Percentiles rank a stretch among this genome's conserved stretches.
These are phyloP conservation scores for Chalaropsis thielavioides DNA, from an alignment of 2,329 filamentous ascomycete genomes.

Conservation along the genomic window DNA sequence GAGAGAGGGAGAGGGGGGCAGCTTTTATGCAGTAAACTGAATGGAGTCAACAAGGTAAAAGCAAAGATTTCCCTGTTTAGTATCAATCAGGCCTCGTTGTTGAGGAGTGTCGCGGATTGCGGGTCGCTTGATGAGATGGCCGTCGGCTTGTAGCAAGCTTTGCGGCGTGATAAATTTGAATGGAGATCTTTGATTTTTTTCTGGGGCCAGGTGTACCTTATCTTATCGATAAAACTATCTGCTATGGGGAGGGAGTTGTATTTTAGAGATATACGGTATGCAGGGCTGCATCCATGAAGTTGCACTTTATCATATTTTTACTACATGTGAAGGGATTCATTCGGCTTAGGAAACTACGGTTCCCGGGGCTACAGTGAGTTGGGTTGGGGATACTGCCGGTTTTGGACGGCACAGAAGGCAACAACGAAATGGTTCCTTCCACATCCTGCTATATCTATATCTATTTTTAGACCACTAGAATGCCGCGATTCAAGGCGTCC, in stretches of 20 bases:
- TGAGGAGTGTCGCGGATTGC: too few relatives aligned
- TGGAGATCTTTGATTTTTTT: not conserved
- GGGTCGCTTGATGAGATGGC: too few relatives aligned
- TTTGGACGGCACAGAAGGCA: too few relatives aligned
- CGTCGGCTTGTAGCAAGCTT: too few relatives aligned
- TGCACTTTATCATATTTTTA: not conserved
- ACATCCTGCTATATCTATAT: too few relatives aligned
- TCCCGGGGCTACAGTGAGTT: too few relatives aligned
- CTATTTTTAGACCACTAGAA: constrained; percentile 8
- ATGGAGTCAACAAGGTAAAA: not conserved
- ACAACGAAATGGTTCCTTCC: too few relatives aligned
- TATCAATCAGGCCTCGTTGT: not conserved
- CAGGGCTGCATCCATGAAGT: not conserved
- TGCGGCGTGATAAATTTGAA: not conserved
- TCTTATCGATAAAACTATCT: not conserved
- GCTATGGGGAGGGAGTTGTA: not conserved
- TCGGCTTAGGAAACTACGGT: too few relatives aligned
- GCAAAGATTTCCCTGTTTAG: not conserved
- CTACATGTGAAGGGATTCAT: too few relatives aligned
- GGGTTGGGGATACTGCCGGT: too few relatives aligned
- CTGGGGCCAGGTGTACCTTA: not conserved
- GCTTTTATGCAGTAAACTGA: not conserved
- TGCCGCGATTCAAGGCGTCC: constrained; percentile 27
- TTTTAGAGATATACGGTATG: not conserved
- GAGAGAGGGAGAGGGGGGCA: not conserved